Percentiles rank a stretch among this genome's conserved stretches.
Evolutionary conservation across 441 rosid genomes (phyloP).

Genomic region (Capsella rubella): DNA sequence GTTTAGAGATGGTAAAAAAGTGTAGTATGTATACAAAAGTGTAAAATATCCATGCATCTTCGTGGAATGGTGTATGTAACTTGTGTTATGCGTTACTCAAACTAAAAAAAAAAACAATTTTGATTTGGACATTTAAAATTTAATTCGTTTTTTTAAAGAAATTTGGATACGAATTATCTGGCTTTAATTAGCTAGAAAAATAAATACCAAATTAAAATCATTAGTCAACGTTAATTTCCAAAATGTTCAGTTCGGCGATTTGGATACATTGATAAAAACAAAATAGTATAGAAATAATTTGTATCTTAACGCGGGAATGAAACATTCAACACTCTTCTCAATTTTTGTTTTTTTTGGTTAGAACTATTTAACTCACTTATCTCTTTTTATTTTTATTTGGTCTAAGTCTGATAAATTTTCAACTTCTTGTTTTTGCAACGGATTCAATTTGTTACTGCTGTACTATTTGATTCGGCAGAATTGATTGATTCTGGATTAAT

Average conservation of each 20-base stretch:
- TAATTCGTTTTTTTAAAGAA: neutral
- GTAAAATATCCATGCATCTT: neutral
- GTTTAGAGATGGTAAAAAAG: neutral
- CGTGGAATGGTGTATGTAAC: neutral
- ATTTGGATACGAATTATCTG: neutral
- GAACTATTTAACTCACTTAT: conserved; percentile 8
- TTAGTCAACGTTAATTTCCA: neutral
- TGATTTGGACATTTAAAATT: neutral
- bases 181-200: neutral
- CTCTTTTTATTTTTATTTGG: neutral
- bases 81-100: neutral
- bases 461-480: neutral
- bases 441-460: neutral
- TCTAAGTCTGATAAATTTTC: neutral
- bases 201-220: neutral
- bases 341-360: neutral
- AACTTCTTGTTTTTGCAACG: neutral
- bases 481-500: neutral
- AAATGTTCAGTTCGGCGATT: conserved; percentile 1
- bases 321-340: conserved; percentile 8
- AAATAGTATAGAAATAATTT: neutral
- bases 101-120: neutral
- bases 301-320: conserved; percentile 2
- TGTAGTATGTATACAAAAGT: neutral
- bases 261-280: neutral